Percentiles rank a stretch among this genome's conserved stretches.
phyloP scores from a whole-genome alignment of 306 rosid genomes.

The Trifolium fragiferum region DNA sequence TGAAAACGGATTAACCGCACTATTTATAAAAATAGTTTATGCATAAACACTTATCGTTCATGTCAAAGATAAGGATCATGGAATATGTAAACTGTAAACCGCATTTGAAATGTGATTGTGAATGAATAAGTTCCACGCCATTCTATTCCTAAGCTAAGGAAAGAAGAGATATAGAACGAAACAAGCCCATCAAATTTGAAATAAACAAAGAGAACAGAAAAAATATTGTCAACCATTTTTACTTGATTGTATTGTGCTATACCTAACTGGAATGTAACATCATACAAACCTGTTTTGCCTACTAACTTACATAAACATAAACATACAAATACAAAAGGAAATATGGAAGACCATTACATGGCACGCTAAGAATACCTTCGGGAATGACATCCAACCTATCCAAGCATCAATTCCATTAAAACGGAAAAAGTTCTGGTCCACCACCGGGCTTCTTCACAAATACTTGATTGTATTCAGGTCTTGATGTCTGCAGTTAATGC shows the following conservation, averaged over 20 bases:
- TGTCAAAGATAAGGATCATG: neutral
- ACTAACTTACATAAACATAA: slow-evolving; percentile 24
- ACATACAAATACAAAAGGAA: slow-evolving; percentile 34
- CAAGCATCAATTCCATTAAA: slow-evolving; percentile 42
- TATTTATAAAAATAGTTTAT: neutral
- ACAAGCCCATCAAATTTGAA: slow-evolving; percentile 11
- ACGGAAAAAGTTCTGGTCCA: slow-evolving; percentile 67
- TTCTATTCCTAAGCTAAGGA: slow-evolving; percentile 12
- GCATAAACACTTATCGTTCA: neutral
- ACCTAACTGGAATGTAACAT: slow-evolving; percentile 18
- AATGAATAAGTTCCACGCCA: neutral
- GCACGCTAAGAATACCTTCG: slow-evolving; percentile 7
- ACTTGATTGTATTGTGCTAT: slow-evolving; percentile 29
- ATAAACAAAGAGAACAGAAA: neutral
- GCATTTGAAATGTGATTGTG: neutral
- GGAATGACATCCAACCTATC: slow-evolving; percentile 8
- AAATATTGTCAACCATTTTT: slow-evolving; percentile 4
- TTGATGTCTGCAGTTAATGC: slow-evolving; percentile 73
- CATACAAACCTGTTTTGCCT: slow-evolving; percentile 23
- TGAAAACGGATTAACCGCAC: neutral
- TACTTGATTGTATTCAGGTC: slow-evolving; percentile 90
- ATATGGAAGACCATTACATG: neutral
- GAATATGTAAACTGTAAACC: slow-evolving; percentile 26
- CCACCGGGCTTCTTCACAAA: slow-evolving; percentile 81
- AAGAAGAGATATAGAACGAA: neutral